Conservation (phyloP, 225 moss, liverwort and hornwort species). For the Physcomitrium patens region DNA sequence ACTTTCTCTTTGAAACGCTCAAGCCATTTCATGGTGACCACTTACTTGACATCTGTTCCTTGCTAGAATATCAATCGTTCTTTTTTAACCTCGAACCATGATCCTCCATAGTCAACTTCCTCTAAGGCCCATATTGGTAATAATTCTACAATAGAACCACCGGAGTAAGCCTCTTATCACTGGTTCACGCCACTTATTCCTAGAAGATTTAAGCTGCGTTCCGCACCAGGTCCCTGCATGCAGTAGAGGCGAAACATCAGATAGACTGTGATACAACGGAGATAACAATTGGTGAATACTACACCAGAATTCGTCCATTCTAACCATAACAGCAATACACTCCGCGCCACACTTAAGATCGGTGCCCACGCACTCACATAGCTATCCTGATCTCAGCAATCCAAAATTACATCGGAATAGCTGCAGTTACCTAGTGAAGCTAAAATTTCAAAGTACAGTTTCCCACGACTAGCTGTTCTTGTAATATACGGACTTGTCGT, state of each 20-base stretch:
- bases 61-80: conserved; percentile 19
- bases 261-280: background rate
- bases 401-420: background rate
- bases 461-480: background rate
- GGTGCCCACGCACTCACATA: background rate
- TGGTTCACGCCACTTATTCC: conserved; percentile 10
- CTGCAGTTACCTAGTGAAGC: background rate
- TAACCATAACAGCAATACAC: background rate
- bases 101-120: background rate
- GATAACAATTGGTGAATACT: background rate
- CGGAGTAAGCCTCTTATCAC: background rate
- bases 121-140: background rate
- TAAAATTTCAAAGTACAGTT: background rate
- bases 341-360: background rate
- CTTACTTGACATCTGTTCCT: conserved; percentile 43
- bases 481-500: too few relatives aligned
- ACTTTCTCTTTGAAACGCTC: conserved; percentile 51
- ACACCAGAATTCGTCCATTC: background rate
- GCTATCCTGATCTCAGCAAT: background rate
- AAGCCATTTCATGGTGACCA: conserved; percentile 50
- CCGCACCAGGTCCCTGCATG: conserved; percentile 8
- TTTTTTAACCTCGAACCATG: conserved; percentile 1
- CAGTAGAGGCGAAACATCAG: conserved; percentile 12
- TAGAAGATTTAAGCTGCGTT: background rate
- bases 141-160: conserved; percentile 2